Evolutionary conservation across 768 basidiomycete genomes (phyloP), one percentile per base, ranked within the genome.

Genomic region (Hygrocybe coccinea): DNA sequence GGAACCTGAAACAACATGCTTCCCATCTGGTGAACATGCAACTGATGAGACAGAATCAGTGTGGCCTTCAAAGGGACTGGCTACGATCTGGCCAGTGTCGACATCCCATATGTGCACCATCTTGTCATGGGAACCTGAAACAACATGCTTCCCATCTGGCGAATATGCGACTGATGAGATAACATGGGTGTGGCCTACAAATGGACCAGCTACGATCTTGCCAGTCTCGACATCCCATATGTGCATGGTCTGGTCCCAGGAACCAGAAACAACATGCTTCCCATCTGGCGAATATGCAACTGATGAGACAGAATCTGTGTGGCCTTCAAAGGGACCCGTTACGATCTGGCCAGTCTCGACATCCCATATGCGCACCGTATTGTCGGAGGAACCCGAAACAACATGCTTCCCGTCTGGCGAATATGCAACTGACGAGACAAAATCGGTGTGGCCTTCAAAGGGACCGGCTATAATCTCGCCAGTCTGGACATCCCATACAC

Each of bases 331-430:
- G 11, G 17, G 44, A 12, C 44, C 44, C 4, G 44, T 22, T 17
- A 46, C 44, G 21, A 46, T 22, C 11, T 46, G 17, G 7, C 44
- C 44, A 12, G 45, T 36, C 11, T 17, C n/a, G 9, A 37, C 35
- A 35, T 54, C 41, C 53, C 53, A 54, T 10, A 80, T 68, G 11
- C 74, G 70, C 17, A 81, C 66, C 15, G 78, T 79, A 60, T 78
- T 74, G 70, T 81, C 79, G 64, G 77, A 74, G 6, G 76, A 76
- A 0, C 77, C 79, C 3, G 77, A 79, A 7, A 79, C 67, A 33
- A 82, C 72, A 62, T 67, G 73, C 60, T 77, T 78, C 15, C 80
- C 79, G 25, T 70, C 67, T 0, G 79, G 79, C 58, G 80, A 79
- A 66, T 79, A 81, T 36, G 76, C 72, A 17, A 80, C 65, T 5